Conservation (phyloP, 1,284 basidiomycete species). For the Papiliotrema laurentii region DNA sequence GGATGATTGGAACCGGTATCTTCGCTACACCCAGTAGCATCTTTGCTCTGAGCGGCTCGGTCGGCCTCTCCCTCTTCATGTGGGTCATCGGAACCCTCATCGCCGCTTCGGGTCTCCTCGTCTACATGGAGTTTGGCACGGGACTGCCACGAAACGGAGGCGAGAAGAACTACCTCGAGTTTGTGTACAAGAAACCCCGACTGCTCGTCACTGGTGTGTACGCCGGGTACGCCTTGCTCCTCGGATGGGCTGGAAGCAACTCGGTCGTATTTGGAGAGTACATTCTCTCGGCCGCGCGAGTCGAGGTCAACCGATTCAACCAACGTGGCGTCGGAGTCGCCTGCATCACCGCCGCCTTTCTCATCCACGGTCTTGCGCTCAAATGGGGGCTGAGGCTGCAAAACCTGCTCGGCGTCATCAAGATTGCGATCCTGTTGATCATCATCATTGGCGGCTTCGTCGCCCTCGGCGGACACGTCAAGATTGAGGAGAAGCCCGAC, state of each 20-base stretch:
- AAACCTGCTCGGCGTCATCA: neutral
- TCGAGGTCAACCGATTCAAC: conserved; percentile 1
- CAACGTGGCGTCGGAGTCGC: neutral
- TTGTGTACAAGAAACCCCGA: neutral
- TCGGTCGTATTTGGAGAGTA: neutral
- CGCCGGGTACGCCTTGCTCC: neutral
- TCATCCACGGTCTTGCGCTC: neutral
- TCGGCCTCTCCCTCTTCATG: neutral
- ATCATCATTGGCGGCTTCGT: conserved; percentile 51
- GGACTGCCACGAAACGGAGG: neutral
- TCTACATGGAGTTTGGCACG: neutral
- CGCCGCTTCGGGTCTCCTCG: neutral
- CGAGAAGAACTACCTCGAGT: conserved; percentile 1
- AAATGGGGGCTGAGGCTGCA: neutral
- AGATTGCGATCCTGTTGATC: neutral
- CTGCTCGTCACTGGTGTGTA: neutral
- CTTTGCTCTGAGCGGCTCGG: neutral
- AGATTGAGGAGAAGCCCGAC: conserved; percentile 42
- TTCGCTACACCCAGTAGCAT: neutral
- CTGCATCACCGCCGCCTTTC: neutral
- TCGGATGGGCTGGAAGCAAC: neutral
- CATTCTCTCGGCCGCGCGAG: neutral
- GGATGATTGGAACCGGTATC: neutral
- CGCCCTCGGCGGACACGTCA: conserved; percentile 53
- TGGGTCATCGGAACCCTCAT: neutral